Evolutionary conservation across 1,284 basidiomycete genomes (phyloP).

Genomic region (Apiotrichum laibachii): DNA sequence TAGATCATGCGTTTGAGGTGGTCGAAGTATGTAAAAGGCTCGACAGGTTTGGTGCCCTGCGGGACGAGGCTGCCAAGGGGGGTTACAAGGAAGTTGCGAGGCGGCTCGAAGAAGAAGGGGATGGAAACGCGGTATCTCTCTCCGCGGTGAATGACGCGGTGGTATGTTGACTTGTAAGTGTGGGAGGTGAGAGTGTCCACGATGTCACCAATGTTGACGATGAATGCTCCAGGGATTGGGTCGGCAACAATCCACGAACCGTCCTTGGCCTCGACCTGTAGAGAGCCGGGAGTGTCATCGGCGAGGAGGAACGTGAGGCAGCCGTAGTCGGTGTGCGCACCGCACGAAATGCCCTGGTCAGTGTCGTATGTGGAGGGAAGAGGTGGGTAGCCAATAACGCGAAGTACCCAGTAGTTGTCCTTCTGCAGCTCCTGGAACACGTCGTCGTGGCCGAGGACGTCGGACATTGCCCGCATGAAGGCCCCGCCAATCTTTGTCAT

Average conservation of each 20-base stretch:
- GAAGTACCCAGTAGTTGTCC: slow-evolving; percentile 10
- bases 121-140: slow-evolving; percentile 16
- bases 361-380: not conserved
- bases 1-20: slow-evolving; percentile 35
- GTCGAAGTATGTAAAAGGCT: slow-evolving; percentile 30
- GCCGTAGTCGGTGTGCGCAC: slow-evolving; percentile 4
- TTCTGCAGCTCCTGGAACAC: not conserved
- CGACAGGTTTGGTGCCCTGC: slow-evolving; percentile 13
- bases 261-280: slow-evolving; percentile 15
- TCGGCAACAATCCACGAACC: slow-evolving; percentile 69
- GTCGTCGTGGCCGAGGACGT: slow-evolving; percentile 3
- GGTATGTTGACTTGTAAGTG: slow-evolving; percentile 1
- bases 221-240: slow-evolving; percentile 64
- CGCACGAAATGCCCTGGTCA: slow-evolving; percentile 18
- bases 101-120: slow-evolving; percentile 7
- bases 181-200: slow-evolving; percentile 14
- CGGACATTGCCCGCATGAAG: slow-evolving; percentile 1
- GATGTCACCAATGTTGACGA: slow-evolving; percentile 65
- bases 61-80: slow-evolving; percentile 23
- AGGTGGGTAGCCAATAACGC: slow-evolving; percentile 2
- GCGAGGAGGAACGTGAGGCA: slow-evolving; percentile 2
- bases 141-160: slow-evolving; percentile 22
- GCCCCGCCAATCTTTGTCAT: slow-evolving; percentile 14
- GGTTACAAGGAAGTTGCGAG: slow-evolving; percentile 12
- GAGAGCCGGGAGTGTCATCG: not conserved